Evolutionary conservation across 2,329 filamentous ascomycete genomes (phyloP).

Genomic region (Ophiostoma angusticollis): DNA sequence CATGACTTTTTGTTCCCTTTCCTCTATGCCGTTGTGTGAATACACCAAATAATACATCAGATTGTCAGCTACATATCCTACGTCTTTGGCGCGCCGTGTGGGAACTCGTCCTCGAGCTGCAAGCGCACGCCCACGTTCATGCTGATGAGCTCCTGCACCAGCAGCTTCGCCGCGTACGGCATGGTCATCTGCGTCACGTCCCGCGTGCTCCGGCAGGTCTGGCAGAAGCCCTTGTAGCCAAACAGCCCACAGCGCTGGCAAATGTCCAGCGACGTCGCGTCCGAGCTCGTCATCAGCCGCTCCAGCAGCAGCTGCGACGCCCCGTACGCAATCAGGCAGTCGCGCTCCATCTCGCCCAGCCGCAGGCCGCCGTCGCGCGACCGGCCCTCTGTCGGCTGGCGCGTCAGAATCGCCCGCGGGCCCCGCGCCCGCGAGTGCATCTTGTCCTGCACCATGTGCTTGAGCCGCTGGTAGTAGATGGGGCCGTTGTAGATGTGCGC

Average conservation of each 20-base stretch:
- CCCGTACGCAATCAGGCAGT: conserved; percentile 94
- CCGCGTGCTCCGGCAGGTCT: conserved; percentile 75
- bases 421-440: conserved; percentile 94
- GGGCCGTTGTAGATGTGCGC: conserved; percentile 98
- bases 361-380: conserved; percentile 84
- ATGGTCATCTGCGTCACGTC: conserved; percentile 88
- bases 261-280: conserved; percentile 82
- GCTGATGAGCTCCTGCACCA: conserved; percentile 90
- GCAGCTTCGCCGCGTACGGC: conserved; percentile 90
- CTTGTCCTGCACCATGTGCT: conserved; percentile 99
- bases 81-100: conserved; percentile 33
- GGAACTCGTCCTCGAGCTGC: conserved; percentile 89
- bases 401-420: conserved; percentile 79
- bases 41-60: neutral
- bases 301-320: conserved; percentile 86
- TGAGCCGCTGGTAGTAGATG: conserved; percentile 98
- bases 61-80: neutral
- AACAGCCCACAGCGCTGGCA: conserved; percentile 92
- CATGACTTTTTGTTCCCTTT: neutral
- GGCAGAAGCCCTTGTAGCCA: conserved; percentile 89
- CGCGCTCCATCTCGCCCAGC: conserved; percentile 96
- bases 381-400: conserved; percentile 91
- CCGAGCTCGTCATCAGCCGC: conserved; percentile 85
- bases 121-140: conserved; percentile 97
- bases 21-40: neutral